Base-by-base conservation (phyloP, 106 monocot species). In the Posidonia australis region DNA sequence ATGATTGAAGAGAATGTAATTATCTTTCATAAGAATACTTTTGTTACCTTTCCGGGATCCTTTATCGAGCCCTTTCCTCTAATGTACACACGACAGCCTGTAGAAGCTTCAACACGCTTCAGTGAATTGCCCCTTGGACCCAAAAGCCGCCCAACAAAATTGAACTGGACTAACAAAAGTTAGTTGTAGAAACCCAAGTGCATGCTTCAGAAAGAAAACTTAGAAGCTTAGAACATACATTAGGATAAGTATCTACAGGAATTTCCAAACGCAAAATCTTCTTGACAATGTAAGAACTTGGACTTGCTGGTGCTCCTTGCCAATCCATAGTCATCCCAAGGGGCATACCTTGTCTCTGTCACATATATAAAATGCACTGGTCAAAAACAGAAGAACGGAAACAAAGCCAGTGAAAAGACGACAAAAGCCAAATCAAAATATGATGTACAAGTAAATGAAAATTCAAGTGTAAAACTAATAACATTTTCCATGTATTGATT, bases 61-160 rank as follows among this genome's bases (percentile, higher is more conserved):
- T 90, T 94, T 67, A 94, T 94, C 18, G 93, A 94, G 51, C 93
- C 89, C 67, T 89, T 86, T 68, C 93, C 93, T 72, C 93, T 72
- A 44, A 94, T 94, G 28, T 86, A 94, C 70, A 94, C 93, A 69
- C 93, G 93, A 68, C 86, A 94, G 44, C 93, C 89, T 5, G 93
- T 89, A 0, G 86, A 89, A 49, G 81, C 89, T 72, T 94, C 93
- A 4, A 94, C 93, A 44, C 93, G 74, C 70, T 94, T 94, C 25
- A 94, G 71, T 1, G 93, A 94, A 73, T 94, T 94, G 0, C 93
- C 93, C 64, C 93, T 81, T 9, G 93, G 93, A 51, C 93, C 93
- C 16, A 94, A 79, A 79, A 94, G 86, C 42, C 93, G 83, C 13
- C 93, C 93, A 16, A 94, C 89, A 86, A 94, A 94, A 79, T 94